A percentile compares a stretch with the other conserved stretches of the same genome.
Conservation (phyloP, 306 rosid species). For the Vigna angularis region DNA sequence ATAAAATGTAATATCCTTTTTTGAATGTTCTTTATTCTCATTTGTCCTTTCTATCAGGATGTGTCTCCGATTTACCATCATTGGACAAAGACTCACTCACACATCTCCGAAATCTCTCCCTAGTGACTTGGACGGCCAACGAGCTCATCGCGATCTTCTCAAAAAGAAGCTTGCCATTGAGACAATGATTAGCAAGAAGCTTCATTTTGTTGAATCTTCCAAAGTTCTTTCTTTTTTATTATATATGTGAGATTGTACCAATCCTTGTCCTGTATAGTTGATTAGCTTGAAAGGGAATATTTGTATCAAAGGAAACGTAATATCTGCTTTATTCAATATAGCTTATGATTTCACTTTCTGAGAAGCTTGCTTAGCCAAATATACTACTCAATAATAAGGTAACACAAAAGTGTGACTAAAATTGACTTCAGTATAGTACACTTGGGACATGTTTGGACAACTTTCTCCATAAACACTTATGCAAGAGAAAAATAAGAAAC, state of each 20-base stretch:
- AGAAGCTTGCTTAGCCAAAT: conserved; percentile 36
- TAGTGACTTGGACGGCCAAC: conserved; percentile 86
- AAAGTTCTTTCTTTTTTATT: conserved; percentile 9
- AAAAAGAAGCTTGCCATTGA: conserved; percentile 33
- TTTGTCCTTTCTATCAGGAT: conserved; percentile 44
- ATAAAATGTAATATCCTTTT: neutral
- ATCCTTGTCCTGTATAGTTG: conserved; percentile 40
- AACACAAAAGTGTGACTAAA: neutral
- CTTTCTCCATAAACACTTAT: too few relatives aligned
- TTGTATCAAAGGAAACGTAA: conserved; percentile 32
- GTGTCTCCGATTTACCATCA: conserved; percentile 43
- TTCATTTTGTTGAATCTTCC: conserved; percentile 14
- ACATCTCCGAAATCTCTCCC: conserved; percentile 70
- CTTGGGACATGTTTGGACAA: too few relatives aligned
- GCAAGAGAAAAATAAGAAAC: too few relatives aligned
- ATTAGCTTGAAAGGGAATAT: conserved; percentile 36
- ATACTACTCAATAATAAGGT: neutral
- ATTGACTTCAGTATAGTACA: neutral
- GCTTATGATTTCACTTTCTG: conserved; percentile 30
- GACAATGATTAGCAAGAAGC: conserved; percentile 21
- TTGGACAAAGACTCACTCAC: conserved; percentile 55
- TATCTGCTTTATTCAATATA: conserved; percentile 39
- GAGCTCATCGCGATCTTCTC: conserved; percentile 63
- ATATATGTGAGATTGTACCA: conserved; percentile 14
- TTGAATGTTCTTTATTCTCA: conserved; percentile 18